Evolutionary conservation across 768 basidiomycete genomes (phyloP), one percentile per base, ranked within the genome.

Genomic region (Auriscalpium vulgare): DNA sequence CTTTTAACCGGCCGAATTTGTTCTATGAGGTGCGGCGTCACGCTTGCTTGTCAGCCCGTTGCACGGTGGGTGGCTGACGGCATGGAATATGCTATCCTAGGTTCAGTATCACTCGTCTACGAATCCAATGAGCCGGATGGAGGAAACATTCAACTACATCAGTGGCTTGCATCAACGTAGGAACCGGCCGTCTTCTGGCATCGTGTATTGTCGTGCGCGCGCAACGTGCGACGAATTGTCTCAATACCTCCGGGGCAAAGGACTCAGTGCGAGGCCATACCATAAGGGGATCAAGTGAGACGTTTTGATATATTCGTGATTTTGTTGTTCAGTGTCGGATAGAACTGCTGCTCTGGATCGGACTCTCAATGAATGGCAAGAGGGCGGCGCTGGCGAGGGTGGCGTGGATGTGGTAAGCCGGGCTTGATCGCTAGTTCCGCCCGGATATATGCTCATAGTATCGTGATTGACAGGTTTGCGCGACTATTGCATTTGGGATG

Each of bases 401-500:
- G 79, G 76, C 21, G 74, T 86, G 3, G 87, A 90, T 55, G 76
- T 90, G 21, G 87, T 86, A 59, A 57, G 84, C 67, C 3, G 8
- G 10, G 19, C 3, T 51, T 8, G 10, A n/a, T 4, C 47, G n/a
- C 29, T 51, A 14, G 8, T n/a, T n/a, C n/a, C 9, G 52, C 47
- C 11, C 3, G 13, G 1, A 10, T 36, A 19, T 44, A 19, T 51
- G 19, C 43, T 50, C 40, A 37, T 13, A 36, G 13, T 23, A 21
- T 43, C 21, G 23, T 29, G 16, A 21, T 46, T 44, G 37, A 8
- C 44, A 87, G 85, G 84, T 88, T 45, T 83, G 87, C 23, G 87
- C 87, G 10, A 89, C 88, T 0, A 80, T 92, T 50, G 90, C 90
- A 5, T 93, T 92, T 62, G 91, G 91, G 2, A 83, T 91, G 72